A percentile compares a stretch with the other conserved stretches of the same genome.
These are phyloP conservation scores for Spatholobus suberectus DNA, from an alignment of 306 rosid genomes.

Conservation along the genomic window DNA sequence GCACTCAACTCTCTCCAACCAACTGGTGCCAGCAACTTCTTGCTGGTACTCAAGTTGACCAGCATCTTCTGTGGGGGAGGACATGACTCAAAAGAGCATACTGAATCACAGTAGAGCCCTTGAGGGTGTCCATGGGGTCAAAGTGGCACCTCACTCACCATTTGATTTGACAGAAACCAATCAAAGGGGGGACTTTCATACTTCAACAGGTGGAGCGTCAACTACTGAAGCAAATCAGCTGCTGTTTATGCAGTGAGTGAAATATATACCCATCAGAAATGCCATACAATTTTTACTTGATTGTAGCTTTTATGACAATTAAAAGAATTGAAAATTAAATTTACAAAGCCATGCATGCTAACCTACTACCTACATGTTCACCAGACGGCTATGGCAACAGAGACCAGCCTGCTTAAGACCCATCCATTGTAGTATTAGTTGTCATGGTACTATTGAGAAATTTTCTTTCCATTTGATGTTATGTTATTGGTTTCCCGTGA, in stretches of 20 bases:
- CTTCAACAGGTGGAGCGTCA: conserved; percentile 51
- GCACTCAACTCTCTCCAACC: conserved; percentile 40
- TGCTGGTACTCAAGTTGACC: conserved; percentile 67
- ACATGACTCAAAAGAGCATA: conserved; percentile 60
- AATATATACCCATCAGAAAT: conserved; percentile 15
- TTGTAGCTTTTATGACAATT: not conserved
- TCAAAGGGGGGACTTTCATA: conserved; percentile 52
- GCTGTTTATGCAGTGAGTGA: conserved; percentile 83
- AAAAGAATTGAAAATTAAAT: not conserved
- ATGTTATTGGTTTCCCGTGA: conserved; percentile 3
- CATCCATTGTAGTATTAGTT: conserved; percentile 57
- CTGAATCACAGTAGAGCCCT: conserved; percentile 61
- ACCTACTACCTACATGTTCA: conserved; percentile 43
- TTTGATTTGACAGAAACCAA: conserved; percentile 58
- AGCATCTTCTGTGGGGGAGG: conserved; percentile 30
- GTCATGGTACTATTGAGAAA: conserved; percentile 60
- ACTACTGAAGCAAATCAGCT: conserved; percentile 58
- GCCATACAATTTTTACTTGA: conserved; percentile 3
- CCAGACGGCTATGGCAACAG: conserved; percentile 83
- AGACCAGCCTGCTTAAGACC: conserved; percentile 86
- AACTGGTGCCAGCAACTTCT: conserved; percentile 68
- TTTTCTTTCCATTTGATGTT: conserved; percentile 29
- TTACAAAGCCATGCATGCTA: conserved; percentile 17
- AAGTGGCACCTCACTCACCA: conserved; percentile 63
- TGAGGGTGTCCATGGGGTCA: conserved; percentile 82